Percentiles rank a stretch among this genome's conserved stretches.
These are phyloP conservation scores for Aleurites moluccanus DNA, from an alignment of 441 rosid species.

Conservation along the genomic window DNA sequence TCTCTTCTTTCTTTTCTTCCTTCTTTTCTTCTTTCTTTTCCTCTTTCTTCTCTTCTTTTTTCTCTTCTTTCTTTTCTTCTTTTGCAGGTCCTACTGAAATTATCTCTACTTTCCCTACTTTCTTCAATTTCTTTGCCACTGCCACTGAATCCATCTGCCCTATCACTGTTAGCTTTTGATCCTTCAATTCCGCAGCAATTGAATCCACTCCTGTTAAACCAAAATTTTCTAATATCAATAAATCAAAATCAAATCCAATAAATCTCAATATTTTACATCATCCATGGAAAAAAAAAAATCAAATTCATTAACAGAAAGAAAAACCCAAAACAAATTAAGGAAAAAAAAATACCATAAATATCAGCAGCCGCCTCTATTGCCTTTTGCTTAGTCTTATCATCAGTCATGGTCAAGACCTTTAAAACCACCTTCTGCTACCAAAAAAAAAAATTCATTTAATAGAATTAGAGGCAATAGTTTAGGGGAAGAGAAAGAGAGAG, in stretches of 20 bases:
- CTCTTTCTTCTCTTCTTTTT: slow-evolving; percentile 62
- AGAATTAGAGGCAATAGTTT: neutral
- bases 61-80: slow-evolving; percentile 84
- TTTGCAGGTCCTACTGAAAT: slow-evolving; percentile 92
- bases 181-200: slow-evolving; percentile 85
- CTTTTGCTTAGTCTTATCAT: slow-evolving; percentile 87
- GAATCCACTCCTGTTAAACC: slow-evolving; percentile 74
- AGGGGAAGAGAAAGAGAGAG: neutral
- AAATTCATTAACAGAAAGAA: neutral
- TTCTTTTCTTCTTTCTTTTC: slow-evolving; percentile 60
- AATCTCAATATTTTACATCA: neutral
- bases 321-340: neutral
- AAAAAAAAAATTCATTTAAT: neutral
- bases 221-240: neutral
- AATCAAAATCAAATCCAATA: too few relatives aligned
- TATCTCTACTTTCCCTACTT: slow-evolving; percentile 91
- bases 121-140: slow-evolving; percentile 87
- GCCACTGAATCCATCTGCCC: slow-evolving; percentile 90
- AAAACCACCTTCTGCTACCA: slow-evolving; percentile 69
- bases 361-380: slow-evolving; percentile 96
- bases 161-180: slow-evolving; percentile 85
- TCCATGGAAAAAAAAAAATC: neutral
- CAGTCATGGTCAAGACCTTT: slow-evolving; percentile 91
- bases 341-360: slow-evolving; percentile 52
- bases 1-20: slow-evolving; percentile 48